A percentile compares a stretch with the other conserved stretches of the same genome.
Conservation (phyloP, 2,329 filamentous ascomycete species). For the Bipolaris gigantea region DNA sequence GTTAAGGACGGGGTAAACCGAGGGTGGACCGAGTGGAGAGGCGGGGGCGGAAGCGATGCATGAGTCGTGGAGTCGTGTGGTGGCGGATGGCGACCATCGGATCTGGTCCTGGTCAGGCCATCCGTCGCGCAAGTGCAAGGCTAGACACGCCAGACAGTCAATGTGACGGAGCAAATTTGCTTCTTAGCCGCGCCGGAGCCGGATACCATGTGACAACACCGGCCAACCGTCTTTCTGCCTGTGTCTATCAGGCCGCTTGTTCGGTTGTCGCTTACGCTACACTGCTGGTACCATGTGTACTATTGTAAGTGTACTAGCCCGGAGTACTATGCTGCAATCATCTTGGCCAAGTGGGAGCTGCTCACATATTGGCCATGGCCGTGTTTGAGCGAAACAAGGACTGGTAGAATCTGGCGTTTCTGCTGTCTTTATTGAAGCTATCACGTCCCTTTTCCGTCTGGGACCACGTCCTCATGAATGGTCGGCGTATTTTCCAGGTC, state of each 20-base stretch:
- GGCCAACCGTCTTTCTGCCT: neutral
- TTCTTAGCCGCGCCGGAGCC: neutral
- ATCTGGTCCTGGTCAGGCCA: neutral
- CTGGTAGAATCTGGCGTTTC: no score
- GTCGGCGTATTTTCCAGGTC: constrained; percentile 20
- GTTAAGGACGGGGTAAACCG: constrained; percentile 5
- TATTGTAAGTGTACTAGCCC: no score
- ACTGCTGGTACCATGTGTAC: no score
- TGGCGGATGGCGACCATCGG: constrained; percentile 1
- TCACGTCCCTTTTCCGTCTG: constrained; percentile 10
- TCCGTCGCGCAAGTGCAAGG: neutral
- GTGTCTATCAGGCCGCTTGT: neutral
- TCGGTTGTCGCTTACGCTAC: neutral
- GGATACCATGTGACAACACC: neutral
- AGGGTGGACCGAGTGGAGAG: constrained; percentile 6
- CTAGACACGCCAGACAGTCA: neutral
- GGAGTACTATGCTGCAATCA: no score
- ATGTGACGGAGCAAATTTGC: neutral
- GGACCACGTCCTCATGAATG: constrained; percentile 24
- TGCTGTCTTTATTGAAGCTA: neutral
- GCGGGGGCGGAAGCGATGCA: constrained; percentile 4
- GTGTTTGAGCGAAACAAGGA: neutral
- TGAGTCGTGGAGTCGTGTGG: constrained; percentile 3
- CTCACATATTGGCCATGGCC: neutral
- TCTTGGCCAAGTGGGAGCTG: no score